Base-by-base conservation (phyloP, 2,329 filamentous ascomycete genomes). In the Curvularia sp. region DNA sequence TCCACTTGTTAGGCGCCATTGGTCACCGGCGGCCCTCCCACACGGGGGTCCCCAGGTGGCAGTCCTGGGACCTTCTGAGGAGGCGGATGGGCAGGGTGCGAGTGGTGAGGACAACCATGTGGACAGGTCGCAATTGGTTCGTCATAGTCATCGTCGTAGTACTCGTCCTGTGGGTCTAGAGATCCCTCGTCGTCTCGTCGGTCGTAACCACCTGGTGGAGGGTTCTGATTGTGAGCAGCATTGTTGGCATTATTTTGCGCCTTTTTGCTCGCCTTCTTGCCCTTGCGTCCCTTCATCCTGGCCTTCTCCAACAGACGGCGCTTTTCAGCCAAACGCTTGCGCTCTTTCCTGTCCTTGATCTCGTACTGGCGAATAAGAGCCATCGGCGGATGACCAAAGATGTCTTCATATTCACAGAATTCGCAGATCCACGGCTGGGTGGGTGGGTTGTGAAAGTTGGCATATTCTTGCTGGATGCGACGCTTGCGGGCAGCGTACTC, bases 391-490 rank as follows among this genome's bases (percentile, higher is more conserved):
- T 85, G 85, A n/a, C 94, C 94, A 75, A 97, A 98, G 49, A 99
- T 97, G 52, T 88, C 87, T 78, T 98, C 94, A 74, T 97, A 99
- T 77, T 99, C 95, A 81, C 95, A 99, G 75, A 98, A 98, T 72
- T 97, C 92, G 79, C 95, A 99, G 47, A 98, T 93, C 91, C 93
- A 98, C 50, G 93, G 85, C 61, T 97, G 91, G 64, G 92, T 89
- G 0, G 90, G 90, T 1, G 91, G 89, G 69, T 91, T 88, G 68
- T 90, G 88, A 61, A 86, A 87, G 75, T 95, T 96, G 56, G 86
- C 85, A 64, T 90, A 89, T 68, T 91, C 86, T 60, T 95, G 91
- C 70, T 91, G 85, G 47, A 91, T 85, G 58, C 89, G 89, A 6
- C 95, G 89, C 64, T 92, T 87, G 24, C 88, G 87, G 26, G 92